Percentiles rank a stretch among this genome's conserved stretches.
phyloP scores from a whole-genome alignment of 23 red algal species.

The Gracilaria vermiculophylla region DNA sequence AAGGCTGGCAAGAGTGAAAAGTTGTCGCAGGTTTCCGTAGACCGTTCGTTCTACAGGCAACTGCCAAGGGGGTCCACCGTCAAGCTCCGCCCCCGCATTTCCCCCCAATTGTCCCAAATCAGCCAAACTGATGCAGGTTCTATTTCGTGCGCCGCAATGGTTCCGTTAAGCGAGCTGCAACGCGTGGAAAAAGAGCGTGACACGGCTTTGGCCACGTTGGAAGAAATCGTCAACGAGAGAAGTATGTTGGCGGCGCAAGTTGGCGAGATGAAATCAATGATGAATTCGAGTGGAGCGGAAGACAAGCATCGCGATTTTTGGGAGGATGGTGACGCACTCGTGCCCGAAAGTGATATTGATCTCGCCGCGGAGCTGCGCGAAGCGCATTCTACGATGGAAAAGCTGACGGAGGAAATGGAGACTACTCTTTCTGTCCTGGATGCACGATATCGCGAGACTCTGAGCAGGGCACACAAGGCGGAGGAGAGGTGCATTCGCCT shows the following conservation, averaged over 20 bases:
- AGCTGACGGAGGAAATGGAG: slow-evolving; percentile 65
- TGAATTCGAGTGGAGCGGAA: background rate
- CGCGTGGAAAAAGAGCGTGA: slow-evolving; percentile 65
- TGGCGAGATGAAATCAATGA: slow-evolving; percentile 39
- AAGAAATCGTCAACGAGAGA: slow-evolving; percentile 66
- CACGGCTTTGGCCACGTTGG: slow-evolving; percentile 24
- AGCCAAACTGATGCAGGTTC: background rate
- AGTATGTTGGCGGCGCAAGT: slow-evolving; percentile 61
- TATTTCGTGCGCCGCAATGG: background rate
- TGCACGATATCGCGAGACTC: slow-evolving; percentile 45
- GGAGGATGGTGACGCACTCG: background rate
- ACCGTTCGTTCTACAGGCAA: slow-evolving; percentile 54
- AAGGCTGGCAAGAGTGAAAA: slow-evolving; percentile 16
- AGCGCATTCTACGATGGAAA: slow-evolving; percentile 46
- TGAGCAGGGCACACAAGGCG: slow-evolving; percentile 46
- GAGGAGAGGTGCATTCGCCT: slow-evolving; percentile 45
- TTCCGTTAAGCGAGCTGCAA: slow-evolving; percentile 11
- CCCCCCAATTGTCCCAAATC: background rate
- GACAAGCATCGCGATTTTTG: background rate
- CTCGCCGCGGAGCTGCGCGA: slow-evolving; percentile 48
- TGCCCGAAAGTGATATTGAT: slow-evolving; percentile 29
- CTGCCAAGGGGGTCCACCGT: slow-evolving; percentile 50
- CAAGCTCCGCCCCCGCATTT: slow-evolving; percentile 37
- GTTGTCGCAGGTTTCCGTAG: slow-evolving; percentile 44
- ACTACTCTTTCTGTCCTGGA: slow-evolving; percentile 36